phyloP scores from a whole-genome alignment of 2,329 filamentous ascomycete species.

The Mycosphaerelloides madeirae region DNA sequence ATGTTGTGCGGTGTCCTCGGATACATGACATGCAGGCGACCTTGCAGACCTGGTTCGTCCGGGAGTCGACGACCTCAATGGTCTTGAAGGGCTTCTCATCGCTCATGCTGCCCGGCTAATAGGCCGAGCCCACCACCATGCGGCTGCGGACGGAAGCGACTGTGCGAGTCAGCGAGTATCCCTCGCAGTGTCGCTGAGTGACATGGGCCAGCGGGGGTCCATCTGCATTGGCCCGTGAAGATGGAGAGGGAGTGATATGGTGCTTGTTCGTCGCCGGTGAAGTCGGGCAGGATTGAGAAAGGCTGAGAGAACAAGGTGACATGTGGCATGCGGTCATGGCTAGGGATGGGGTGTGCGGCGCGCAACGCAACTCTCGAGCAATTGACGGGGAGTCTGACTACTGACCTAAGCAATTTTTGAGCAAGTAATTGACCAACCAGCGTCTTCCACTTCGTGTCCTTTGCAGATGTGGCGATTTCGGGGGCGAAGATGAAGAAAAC shows the following conservation, averaged over 20 bases:
- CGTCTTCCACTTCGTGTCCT: too few species aligned
- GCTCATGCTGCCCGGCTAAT: constrained; percentile 16
- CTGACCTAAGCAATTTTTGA: too few species aligned
- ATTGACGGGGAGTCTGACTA: too few species aligned
- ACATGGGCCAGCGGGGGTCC: not conserved
- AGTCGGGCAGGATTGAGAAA: constrained; percentile 2
- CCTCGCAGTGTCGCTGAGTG: not conserved
- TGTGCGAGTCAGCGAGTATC: not conserved
- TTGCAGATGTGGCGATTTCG: too few species aligned
- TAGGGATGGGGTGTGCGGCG: constrained; percentile 4
- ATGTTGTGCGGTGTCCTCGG: constrained; percentile 33
- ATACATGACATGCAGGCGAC: constrained; percentile 35
- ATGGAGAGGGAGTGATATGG: not conserved
- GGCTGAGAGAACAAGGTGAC: constrained; percentile 1
- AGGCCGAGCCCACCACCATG: not conserved
- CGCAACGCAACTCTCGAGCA: not conserved
- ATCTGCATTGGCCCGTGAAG: not conserved
- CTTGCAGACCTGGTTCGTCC: constrained; percentile 31
- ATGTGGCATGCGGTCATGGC: constrained; percentile 14
- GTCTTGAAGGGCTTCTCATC: constrained; percentile 34
- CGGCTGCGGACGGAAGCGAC: too few species aligned
- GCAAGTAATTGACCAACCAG: too few species aligned
- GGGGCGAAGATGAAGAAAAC: too few species aligned
- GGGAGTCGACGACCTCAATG: constrained; percentile 31
- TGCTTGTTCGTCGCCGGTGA: constrained; percentile 1